phyloP scores from a whole-genome alignment of 1,139 yeast genomes.

The Debaryomyces fabryi region DNA sequence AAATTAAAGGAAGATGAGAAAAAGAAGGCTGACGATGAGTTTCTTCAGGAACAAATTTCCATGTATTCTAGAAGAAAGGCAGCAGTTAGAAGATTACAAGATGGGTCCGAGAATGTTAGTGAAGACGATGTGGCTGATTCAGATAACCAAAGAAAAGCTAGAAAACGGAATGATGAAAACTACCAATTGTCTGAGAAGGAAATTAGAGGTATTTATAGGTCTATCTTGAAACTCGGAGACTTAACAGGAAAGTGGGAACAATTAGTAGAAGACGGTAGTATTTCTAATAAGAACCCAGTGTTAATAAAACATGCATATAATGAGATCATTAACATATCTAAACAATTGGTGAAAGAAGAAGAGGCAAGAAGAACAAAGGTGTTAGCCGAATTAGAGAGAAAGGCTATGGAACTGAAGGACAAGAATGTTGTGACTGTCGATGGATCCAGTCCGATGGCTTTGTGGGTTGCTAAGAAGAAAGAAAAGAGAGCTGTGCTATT shows the following conservation, averaged over 20 bases:
- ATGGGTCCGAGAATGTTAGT: conserved; percentile 42
- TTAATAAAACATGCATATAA: conserved; percentile 73
- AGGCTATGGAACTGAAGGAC: conserved; percentile 60
- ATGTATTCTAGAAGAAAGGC: conserved; percentile 82
- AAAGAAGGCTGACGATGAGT: conserved; percentile 81
- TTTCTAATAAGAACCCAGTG: conserved; percentile 86
- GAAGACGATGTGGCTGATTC: conserved; percentile 39
- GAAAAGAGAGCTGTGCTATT: conserved; percentile 86
- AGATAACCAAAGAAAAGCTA: conserved; percentile 28
- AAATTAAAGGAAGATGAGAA: conserved; percentile 91
- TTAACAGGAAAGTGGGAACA: conserved; percentile 82
- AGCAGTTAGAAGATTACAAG: conserved; percentile 61
- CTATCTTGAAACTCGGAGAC: conserved; percentile 82
- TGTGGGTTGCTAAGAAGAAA: conserved; percentile 64
- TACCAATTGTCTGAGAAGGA: conserved; percentile 81
- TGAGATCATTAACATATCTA: conserved; percentile 67
- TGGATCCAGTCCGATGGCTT: conserved; percentile 47
- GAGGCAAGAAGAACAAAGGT: conserved; percentile 61
- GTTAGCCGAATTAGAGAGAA: conserved; percentile 60
- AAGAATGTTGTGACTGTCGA: conserved; percentile 37
- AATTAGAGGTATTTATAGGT: conserved; percentile 81
- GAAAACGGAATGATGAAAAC: conserved; percentile 45
- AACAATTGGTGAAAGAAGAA: conserved; percentile 64
- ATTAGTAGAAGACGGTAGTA: conserved; percentile 85
- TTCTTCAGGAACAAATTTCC: conserved; percentile 85